phyloP scores from a whole-genome alignment of 129 eudicot genomes.

The Flaveria bidentis region DNA sequence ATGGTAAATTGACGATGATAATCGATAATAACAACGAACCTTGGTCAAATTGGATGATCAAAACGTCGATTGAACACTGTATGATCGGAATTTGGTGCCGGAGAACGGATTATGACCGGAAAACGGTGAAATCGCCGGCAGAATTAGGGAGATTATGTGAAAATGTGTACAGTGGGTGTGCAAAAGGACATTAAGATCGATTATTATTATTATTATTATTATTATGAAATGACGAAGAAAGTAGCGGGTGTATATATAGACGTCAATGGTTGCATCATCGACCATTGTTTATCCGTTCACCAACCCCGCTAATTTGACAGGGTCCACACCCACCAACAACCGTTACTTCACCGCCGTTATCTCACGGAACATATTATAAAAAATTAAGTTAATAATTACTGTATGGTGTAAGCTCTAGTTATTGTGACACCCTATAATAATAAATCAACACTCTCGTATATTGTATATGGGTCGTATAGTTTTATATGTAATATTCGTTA shows the following conservation, averaged over 20 bases:
- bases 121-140: background rate
- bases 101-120: background rate
- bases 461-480: too few relatives aligned
- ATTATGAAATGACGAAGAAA: conserved; percentile 12
- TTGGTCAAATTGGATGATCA: background rate
- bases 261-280: background rate
- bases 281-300: conserved; percentile 17
- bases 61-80: background rate
- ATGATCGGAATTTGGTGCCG: background rate
- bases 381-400: too few relatives aligned
- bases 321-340: conserved; percentile 20
- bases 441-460: too few relatives aligned
- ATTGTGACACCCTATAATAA: too few relatives aligned
- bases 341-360: conserved; percentile 6
- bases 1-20: background rate
- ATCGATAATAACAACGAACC: background rate
- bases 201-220: background rate
- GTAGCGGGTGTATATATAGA: background rate
- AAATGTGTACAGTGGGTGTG: conserved; percentile 30
- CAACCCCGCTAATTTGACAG: conserved; percentile 19
- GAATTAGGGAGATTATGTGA: background rate
- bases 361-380: background rate
- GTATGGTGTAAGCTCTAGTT: too few relatives aligned
- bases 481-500: too few relatives aligned
- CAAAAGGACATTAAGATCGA: conserved; percentile 20